Evolutionary conservation across 345 rosid species (phyloP).

Genomic region (Populus ilicifolia): DNA sequence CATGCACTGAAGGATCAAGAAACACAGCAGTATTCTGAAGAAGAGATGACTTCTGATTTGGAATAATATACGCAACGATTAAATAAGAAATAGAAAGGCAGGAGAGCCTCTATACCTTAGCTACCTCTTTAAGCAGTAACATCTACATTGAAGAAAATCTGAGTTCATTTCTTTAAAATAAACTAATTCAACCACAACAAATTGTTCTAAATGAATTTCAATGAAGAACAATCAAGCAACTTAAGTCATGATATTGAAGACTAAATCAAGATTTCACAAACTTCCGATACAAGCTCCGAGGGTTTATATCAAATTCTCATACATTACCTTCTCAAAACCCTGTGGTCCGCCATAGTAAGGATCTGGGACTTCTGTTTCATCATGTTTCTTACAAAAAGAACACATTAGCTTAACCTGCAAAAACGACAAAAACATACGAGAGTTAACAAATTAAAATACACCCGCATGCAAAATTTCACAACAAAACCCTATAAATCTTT

Average conservation of each 20-base stretch:
- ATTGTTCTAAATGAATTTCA: neutral
- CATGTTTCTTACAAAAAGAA: slow-evolving; percentile 82
- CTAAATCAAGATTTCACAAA: neutral
- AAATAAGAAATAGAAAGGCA: neutral
- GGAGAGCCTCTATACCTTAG: neutral
- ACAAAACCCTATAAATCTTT: neutral
- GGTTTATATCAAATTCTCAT: neutral
- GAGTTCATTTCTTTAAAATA: neutral
- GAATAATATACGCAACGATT: neutral
- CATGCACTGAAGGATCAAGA: neutral
- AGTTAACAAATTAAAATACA: neutral
- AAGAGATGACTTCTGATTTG: neutral
- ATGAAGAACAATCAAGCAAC: neutral
- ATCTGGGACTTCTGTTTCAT: slow-evolving; percentile 81
- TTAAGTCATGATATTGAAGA: neutral
- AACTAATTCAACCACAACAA: neutral
- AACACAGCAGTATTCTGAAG: neutral
- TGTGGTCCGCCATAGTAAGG: slow-evolving; percentile 91
- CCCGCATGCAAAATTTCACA: neutral
- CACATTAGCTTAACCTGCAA: slow-evolving; percentile 88
- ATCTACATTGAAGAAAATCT: neutral
- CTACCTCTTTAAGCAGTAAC: neutral
- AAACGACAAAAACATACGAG: slow-evolving; percentile 1
- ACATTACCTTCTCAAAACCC: slow-evolving; percentile 85
- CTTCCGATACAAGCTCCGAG: neutral